Evolutionary conservation across 345 rosid species (phyloP), one percentile per base, ranked within the genome.

Genomic region (Noccaea caerulescens): DNA sequence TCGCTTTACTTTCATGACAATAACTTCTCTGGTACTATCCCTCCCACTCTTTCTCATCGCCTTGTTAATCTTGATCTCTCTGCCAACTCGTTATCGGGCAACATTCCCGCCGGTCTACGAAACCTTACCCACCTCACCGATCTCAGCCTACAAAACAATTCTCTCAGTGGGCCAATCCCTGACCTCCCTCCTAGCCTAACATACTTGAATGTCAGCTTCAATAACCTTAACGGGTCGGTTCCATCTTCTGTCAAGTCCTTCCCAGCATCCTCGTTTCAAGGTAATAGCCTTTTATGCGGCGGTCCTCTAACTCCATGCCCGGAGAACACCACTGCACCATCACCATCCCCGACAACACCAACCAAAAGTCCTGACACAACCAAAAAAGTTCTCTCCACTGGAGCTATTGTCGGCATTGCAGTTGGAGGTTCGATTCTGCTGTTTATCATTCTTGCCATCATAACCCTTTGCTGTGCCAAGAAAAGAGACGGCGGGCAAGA

Each of bases 1-100:
- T 80, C 66, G 20, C 8, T 89, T 41, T 86, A 72, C 81, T 93
- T 94, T 73, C 97, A 94, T 50, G 70, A 77, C 41, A 94, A 94
- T 84, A 86, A 86, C 80, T 82, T 94, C 63, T 89, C 99, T 9
- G 93, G 96, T 9, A 52, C 70, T 30, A 83, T 94, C 37, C 96
- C 97, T 38, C 76, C 84, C 5, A 63, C 77, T 10, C 77, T 85
- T 50, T 79, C 97, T 33, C 72, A 62, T 4, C 80, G 78, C 68
- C 85, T 91, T 69, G 58, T 62, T 41, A 82, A 80, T 58, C 84
- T 91, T 56, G 97, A 91, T 78, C 86, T 94, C 58, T 91, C 97
- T 57, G 79, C 77, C 77, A 94, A 94, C 79, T 81, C 83, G 61
- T 76, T 94, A 11, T 54, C 87, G 0, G 97, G 97, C 14, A 76